Conservation (phyloP, 805 yeast species). For the Kuraishia cidri region DNA sequence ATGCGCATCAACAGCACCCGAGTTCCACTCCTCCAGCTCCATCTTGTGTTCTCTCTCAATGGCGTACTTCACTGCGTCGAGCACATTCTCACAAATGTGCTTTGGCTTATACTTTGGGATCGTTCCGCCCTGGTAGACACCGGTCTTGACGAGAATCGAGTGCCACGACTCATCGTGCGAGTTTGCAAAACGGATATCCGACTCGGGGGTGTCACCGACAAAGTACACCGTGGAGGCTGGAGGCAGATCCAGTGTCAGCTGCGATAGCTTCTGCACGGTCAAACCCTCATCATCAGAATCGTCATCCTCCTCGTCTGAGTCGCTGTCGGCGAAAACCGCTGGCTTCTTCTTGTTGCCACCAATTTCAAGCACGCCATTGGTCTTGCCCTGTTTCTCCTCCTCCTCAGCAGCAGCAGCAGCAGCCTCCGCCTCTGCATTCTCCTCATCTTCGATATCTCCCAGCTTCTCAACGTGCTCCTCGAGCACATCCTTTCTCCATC, state of each 20-base stretch:
- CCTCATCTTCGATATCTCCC: conserved; percentile 32
- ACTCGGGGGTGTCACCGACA: conserved; percentile 88
- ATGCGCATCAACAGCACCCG: conserved; percentile 15
- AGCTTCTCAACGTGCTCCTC: conserved; percentile 61
- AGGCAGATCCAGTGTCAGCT: conserved; percentile 48
- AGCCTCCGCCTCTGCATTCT: conserved; percentile 2
- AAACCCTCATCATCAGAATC: conserved; percentile 32
- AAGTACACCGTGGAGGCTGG: conserved; percentile 83
- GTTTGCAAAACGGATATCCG: conserved; percentile 82
- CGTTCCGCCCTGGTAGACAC: conserved; percentile 78
- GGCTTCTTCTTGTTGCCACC: conserved; percentile 4
- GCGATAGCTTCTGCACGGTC: conserved; percentile 33
- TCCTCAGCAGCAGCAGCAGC: conserved; percentile 7
- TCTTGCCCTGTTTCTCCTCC: conserved; percentile 6
- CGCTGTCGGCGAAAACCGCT: conserved; percentile 18
- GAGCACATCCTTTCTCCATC: conserved; percentile 73
- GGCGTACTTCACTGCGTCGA: conserved; percentile 78
- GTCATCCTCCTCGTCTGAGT: conserved; percentile 13
- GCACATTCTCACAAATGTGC: conserved; percentile 60
- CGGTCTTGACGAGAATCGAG: conserved; percentile 79
- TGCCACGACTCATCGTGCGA: conserved; percentile 81
- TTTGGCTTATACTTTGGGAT: conserved; percentile 75
- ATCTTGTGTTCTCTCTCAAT: conserved; percentile 70
- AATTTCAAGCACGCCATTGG: conserved; percentile 6
- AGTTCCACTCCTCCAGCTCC: conserved; percentile 73